These are phyloP conservation scores for Plasmodium gonderi DNA, from an alignment of 169 alveolate species.

Conservation along the genomic window DNA sequence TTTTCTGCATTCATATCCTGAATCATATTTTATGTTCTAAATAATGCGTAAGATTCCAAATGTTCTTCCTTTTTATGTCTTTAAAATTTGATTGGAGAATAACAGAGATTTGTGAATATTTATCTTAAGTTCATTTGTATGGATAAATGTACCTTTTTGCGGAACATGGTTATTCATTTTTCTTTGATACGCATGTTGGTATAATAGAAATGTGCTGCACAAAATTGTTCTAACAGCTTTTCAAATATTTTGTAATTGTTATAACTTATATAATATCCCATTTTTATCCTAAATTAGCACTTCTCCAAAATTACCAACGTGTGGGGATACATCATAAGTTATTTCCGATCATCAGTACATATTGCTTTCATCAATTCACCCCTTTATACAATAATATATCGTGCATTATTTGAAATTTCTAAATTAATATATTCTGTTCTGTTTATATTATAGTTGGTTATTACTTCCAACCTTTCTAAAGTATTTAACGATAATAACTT, in stretches of 20 bases:
- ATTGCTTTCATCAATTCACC: neutral
- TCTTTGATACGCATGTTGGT: neutral
- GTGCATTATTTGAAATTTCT: neutral
- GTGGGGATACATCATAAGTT: neutral
- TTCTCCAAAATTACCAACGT: neutral
- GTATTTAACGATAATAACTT: slow-evolving; percentile 50
- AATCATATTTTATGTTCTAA: neutral
- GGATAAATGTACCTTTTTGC: neutral
- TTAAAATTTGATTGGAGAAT: neutral
- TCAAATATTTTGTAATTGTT: neutral
- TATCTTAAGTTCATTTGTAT: neutral
- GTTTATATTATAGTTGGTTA: slow-evolving; percentile 15
- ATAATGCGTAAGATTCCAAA: no score
- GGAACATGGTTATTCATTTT: neutral
- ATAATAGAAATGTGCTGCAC: neutral
- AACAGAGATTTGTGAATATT: neutral
- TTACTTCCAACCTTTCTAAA: slow-evolving; percentile 42
- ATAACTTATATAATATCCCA: neutral
- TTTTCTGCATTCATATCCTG: neutral
- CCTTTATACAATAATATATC: neutral
- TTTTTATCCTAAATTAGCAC: neutral
- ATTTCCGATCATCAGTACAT: no score
- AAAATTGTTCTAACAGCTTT: neutral
- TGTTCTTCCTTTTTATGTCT: neutral
- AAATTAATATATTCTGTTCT: neutral